Evolutionary conservation across 2,329 filamentous ascomycete genomes (phyloP).

Genomic region (Pseudopyricularia cyperi): DNA sequence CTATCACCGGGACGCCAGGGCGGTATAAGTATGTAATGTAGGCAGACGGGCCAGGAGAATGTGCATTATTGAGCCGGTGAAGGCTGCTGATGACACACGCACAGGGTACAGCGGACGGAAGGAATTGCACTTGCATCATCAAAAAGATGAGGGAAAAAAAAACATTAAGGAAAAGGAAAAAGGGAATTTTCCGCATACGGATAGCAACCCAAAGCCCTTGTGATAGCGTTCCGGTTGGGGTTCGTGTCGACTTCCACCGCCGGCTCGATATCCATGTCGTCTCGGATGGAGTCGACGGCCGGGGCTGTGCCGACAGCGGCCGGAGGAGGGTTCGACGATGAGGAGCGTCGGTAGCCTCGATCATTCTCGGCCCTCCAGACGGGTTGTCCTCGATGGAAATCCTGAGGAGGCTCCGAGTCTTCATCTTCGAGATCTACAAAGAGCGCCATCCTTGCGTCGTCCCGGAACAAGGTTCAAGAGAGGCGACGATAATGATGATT

Average conservation of each 20-base stretch:
- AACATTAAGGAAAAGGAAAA: slow-evolving; percentile 9
- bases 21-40: background rate
- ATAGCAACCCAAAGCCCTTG: slow-evolving; percentile 53
- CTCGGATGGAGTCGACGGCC: slow-evolving; percentile 1
- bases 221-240: slow-evolving; percentile 45
- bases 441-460: slow-evolving; percentile 13
- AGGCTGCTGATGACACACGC: background rate
- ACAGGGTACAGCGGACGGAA: background rate
- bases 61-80: background rate
- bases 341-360: slow-evolving; percentile 6
- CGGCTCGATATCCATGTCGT: slow-evolving; percentile 1
- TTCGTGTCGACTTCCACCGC: slow-evolving; percentile 17
- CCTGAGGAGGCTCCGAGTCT: slow-evolving; percentile 14
- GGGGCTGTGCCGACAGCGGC: slow-evolving; percentile 3
- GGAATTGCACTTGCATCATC: slow-evolving; percentile 4
- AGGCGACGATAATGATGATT: background rate
- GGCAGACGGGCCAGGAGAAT: background rate
- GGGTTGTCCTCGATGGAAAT: slow-evolving; percentile 10
- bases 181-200: slow-evolving; percentile 39
- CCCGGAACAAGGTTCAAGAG: background rate
- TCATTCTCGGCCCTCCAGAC: slow-evolving; percentile 9
- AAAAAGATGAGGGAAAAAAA: slow-evolving; percentile 7
- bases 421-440: slow-evolving; percentile 19
- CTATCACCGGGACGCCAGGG: background rate
- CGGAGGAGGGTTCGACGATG: background rate